Percentiles rank a stretch among this genome's conserved stretches.
Conservation (phyloP, 345 rosid species). For the Anacardium occidentale region DNA sequence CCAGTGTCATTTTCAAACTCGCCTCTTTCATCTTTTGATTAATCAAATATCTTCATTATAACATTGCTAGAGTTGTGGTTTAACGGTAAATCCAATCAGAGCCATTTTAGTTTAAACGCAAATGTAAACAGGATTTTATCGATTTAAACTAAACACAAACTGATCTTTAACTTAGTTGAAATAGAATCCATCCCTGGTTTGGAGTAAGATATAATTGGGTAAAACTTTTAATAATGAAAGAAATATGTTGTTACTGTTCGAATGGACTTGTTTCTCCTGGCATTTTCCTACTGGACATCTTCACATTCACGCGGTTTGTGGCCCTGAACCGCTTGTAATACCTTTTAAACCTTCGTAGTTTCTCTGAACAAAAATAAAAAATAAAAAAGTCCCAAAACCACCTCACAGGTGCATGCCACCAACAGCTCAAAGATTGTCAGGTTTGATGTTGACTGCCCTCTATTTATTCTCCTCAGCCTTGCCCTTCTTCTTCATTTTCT, state of each 20-base stretch:
- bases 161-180: too few relatives aligned
- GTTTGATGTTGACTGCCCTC: constrained; percentile 40
- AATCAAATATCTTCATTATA: not conserved
- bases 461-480: constrained; percentile 34
- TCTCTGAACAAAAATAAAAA: too few relatives aligned
- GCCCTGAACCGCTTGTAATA: constrained; percentile 10
- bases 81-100: too few relatives aligned
- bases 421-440: constrained; percentile 19
- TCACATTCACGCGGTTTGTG: constrained; percentile 32
- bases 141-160: too few relatives aligned
- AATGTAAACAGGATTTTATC: too few relatives aligned
- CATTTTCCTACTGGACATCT: constrained; percentile 1
- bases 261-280: constrained; percentile 14
- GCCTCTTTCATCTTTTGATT: constrained; percentile 5
- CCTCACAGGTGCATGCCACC: constrained; percentile 31
- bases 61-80: not conserved
- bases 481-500: constrained; percentile 27
- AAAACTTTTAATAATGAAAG: not conserved
- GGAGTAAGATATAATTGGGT: not conserved
- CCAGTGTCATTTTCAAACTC: not conserved
- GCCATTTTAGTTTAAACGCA: too few relatives aligned
- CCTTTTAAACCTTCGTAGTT: constrained; percentile 13
- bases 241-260: not conserved
- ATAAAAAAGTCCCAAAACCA: constrained; percentile 4
- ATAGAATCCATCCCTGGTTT: too few relatives aligned